These are phyloP conservation scores for Jatropha multifida DNA, from an alignment of 441 rosid genomes.

Conservation along the genomic window DNA sequence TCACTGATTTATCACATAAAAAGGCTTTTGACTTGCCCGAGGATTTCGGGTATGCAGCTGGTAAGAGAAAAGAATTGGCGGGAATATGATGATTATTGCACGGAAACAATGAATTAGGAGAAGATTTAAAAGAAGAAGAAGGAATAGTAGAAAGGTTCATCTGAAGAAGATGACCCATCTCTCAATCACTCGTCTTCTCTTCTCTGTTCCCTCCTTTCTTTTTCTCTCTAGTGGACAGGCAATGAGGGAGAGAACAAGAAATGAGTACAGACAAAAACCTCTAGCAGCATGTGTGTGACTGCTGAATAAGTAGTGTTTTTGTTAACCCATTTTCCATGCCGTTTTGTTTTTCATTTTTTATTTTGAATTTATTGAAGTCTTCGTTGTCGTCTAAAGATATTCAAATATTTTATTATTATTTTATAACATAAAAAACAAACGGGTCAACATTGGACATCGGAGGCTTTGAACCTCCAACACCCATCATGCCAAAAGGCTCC, in stretches of 20 bases:
- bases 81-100: conserved; percentile 7
- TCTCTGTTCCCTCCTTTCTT: neutral
- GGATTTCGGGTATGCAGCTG: conserved; percentile 1
- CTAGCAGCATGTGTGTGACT: neutral
- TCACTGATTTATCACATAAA: neutral
- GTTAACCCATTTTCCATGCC: neutral
- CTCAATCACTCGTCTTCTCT: neutral
- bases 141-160: conserved; percentile 3
- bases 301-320: neutral
- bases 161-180: conserved; percentile 21
- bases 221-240: neutral
- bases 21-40: conserved; percentile 15
- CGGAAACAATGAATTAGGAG: conserved; percentile 6
- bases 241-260: neutral
- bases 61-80: conserved; percentile 7
- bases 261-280: neutral
- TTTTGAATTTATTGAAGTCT: neutral
- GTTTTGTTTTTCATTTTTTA: neutral
- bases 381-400: neutral
- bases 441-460: conserved; percentile 8
- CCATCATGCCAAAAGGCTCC: neutral
- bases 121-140: neutral
- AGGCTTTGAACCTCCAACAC: neutral
- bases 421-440: neutral
- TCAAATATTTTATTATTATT: neutral